Evolutionary conservation across 2,329 filamentous ascomycete species (phyloP).

Genomic region (Colletotrichum tropicicola): DNA sequence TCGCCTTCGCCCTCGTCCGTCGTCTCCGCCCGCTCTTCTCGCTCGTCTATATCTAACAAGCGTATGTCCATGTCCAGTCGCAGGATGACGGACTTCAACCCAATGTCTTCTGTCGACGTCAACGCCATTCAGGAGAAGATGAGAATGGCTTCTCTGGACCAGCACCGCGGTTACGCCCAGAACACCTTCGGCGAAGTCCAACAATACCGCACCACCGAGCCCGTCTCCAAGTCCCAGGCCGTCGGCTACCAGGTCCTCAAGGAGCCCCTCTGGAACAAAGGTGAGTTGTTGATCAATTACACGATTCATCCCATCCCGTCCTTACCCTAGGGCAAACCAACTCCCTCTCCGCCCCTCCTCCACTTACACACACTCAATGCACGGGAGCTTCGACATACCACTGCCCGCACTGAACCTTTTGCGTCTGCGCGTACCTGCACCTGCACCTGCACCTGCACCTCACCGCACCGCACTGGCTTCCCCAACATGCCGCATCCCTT

Average conservation of each 20-base stretch:
- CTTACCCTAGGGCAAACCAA: neutral
- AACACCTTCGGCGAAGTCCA: conserved; percentile 64
- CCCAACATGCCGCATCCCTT: conserved; percentile 29
- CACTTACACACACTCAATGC: conserved; percentile 20
- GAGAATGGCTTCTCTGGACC: conserved; percentile 68
- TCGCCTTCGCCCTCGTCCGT: conserved; percentile 59
- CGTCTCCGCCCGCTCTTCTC: conserved; percentile 56
- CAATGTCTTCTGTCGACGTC: conserved; percentile 66
- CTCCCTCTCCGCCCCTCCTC: neutral
- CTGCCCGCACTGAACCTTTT: conserved; percentile 20
- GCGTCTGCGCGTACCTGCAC: neutral
- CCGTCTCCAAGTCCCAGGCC: conserved; percentile 60
- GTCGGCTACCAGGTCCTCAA: conserved; percentile 68
- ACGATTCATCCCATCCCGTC: neutral
- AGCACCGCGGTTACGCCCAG: conserved; percentile 67
- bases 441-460: neutral
- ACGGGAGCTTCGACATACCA: neutral
- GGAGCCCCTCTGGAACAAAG: conserved; percentile 73
- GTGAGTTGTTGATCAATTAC: conserved; percentile 47
- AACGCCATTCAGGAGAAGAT: conserved; percentile 66
- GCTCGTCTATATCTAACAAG: conserved; percentile 61
- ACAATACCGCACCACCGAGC: conserved; percentile 62
- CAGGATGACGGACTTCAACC: conserved; percentile 61
- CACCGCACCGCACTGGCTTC: conserved; percentile 20
- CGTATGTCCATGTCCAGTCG: conserved; percentile 60